Conservation (phyloP, 768 basidiomycete species). For the Coprinopsis cinerea region DNA sequence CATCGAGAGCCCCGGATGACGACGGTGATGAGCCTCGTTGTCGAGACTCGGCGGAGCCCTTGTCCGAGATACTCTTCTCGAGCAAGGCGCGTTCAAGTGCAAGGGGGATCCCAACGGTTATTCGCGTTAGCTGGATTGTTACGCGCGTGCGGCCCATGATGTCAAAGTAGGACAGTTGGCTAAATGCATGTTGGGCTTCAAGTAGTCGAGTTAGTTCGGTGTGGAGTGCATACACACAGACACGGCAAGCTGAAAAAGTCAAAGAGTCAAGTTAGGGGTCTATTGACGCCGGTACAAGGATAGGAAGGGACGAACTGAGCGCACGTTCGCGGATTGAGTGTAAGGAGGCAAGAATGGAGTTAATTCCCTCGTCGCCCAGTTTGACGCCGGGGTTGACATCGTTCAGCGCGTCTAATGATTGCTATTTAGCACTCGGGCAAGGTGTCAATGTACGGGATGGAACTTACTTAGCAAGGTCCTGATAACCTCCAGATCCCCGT, state of each 20-base stretch:
- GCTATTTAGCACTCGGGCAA: not conserved
- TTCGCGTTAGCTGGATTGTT: constrained; percentile 70
- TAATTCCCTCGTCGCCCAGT: constrained; percentile 73
- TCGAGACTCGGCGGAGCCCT: constrained; percentile 1
- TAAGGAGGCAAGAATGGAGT: constrained; percentile 66
- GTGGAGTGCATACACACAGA: constrained; percentile 70
- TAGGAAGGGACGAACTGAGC: constrained; percentile 46
- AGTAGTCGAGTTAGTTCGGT: constrained; percentile 70
- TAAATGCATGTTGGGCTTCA: constrained; percentile 74
- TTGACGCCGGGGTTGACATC: constrained; percentile 75
- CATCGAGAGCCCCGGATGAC: too few species aligned
- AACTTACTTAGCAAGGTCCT: constrained; percentile 67
- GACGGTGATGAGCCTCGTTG: too few species aligned
- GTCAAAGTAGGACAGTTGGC: constrained; percentile 72
- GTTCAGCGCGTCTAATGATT: constrained; percentile 57
- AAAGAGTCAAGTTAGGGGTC: constrained; percentile 10
- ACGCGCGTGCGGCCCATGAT: constrained; percentile 69
- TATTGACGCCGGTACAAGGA: not conserved
- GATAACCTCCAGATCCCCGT: constrained; percentile 85
- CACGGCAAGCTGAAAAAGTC: constrained; percentile 53
- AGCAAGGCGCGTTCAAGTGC: constrained; percentile 65
- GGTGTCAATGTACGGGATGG: not conserved
- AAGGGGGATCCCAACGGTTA: constrained; percentile 69
- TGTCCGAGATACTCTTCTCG: constrained; percentile 33
- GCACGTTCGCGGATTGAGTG: constrained; percentile 68